These are phyloP conservation scores for Trametes maxima DNA, from an alignment of 768 basidiomycete species.

Conservation along the genomic window DNA sequence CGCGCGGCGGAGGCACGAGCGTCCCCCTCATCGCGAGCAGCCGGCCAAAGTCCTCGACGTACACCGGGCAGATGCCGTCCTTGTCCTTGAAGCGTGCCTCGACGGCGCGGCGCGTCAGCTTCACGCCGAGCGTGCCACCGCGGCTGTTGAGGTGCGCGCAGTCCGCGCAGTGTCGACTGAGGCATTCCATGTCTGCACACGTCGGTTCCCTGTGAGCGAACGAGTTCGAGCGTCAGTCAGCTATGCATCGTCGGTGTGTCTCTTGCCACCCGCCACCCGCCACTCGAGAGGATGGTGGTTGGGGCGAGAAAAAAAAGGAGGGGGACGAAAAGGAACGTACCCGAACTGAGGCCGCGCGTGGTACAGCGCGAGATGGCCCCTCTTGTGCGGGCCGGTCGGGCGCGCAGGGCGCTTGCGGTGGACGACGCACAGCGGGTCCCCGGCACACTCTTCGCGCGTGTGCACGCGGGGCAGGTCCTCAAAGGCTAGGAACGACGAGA, in stretches of 20 bases:
- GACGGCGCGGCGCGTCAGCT: conserved; percentile 4
- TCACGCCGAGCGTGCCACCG: background rate
- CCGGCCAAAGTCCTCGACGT: conserved; percentile 1
- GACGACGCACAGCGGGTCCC: conserved; percentile 5
- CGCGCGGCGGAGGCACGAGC: no score
- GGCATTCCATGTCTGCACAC: conserved; percentile 10
- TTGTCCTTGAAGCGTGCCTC: background rate
- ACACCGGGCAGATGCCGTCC: background rate
- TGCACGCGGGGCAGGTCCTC: no score
- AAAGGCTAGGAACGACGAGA: no score
- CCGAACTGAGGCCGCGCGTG: background rate
- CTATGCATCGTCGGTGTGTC: background rate
- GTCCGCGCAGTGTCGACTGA: background rate
- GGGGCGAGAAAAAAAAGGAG: background rate
- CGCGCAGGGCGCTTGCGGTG: conserved; percentile 3
- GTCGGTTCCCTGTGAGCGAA: background rate
- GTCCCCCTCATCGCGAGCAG: no score
- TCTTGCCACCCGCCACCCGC: no score
- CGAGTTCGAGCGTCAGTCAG: background rate
- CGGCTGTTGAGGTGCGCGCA: conserved; percentile 9
- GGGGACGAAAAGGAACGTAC: background rate
- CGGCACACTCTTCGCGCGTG: background rate
- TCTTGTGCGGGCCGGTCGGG: background rate
- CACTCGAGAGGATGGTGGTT: background rate
- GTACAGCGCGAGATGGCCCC: background rate